Evolutionary conservation across 495 filamentous ascomycete genomes (phyloP), one percentile per base, ranked within the genome.

Genomic region (Venustampulla echinocandica): DNA sequence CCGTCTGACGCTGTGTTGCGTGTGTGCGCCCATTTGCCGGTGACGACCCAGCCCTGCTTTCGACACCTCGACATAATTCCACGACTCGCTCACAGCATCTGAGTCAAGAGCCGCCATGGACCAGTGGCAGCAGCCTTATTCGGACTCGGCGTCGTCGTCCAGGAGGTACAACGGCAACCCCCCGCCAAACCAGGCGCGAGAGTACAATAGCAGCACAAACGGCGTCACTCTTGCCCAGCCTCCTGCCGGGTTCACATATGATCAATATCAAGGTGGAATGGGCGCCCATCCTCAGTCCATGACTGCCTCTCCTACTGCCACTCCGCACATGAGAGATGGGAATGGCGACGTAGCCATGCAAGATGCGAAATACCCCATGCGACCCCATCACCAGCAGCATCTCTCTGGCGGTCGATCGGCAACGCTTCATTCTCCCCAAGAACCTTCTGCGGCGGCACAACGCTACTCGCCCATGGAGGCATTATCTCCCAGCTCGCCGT

Each of bases 391-490:
- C 51, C 75, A 77, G 54, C 69, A 74, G 47, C 73, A 76, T 44
- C 67, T 74, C 34, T 73, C 75, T 24, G 49, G 46, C 49, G 58
- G 65, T 32, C 69, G 72, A 49, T 20, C 66, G 10, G 47, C 67
- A 28, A 64, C 54, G 55, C 71, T 81, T 40, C 79, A 76, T 59
- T 68, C 77, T 24, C 64, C 75, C 5, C 82, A 79, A 14, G 74
- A 76, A 41, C 79, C 81, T 55, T 81, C 77, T 48, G 70, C 87
- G 15, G 85, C 89, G 35, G 87, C 89, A 38, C 85, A 90, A 59
- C 77, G 90, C 58, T 96, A 98, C 64, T 95, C 90, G 10, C 92
- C 90, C 41, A 94, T 94, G 88, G 90, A 93, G 57, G 77, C 80
- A 4, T 66, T 90, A 19, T 70, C 70, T 43, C 75, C 71, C 25